A percentile compares a stretch with the other conserved stretches of the same genome.
These are phyloP conservation scores for Uronychia setigera DNA, from an alignment of 73 alveolate species.

Conservation along the genomic window DNA sequence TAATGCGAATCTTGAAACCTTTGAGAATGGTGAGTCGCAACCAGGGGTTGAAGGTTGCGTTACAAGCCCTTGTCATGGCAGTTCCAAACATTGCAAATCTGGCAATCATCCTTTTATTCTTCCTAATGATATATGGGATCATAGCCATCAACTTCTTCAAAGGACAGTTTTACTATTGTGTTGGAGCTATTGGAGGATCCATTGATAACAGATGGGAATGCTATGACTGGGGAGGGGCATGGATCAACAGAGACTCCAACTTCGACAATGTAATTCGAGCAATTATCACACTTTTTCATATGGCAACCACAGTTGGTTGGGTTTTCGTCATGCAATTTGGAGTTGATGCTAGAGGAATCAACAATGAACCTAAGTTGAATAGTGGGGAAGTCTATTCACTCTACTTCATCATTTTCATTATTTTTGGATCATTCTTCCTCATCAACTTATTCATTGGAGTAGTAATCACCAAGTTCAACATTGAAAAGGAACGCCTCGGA, in stretches of 20 bases:
- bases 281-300: constrained; percentile 52
- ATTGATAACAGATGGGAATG: constrained; percentile 73
- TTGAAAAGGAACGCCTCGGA: neutral
- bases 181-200: too few species aligned
- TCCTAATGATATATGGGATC: constrained; percentile 61
- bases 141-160: constrained; percentile 71
- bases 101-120: constrained; percentile 56
- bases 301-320: constrained; percentile 74
- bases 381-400: too few species aligned
- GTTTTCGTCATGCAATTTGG: constrained; percentile 57
- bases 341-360: constrained; percentile 18
- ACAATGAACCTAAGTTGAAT: too few species aligned
- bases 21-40: constrained; percentile 69
- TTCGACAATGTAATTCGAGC: too few species aligned
- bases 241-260: constrained; percentile 33
- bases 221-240: constrained; percentile 34
- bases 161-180: constrained; percentile 47
- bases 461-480: constrained; percentile 1
- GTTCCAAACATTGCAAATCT: constrained; percentile 66
- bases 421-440: too few species aligned
- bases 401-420: too few species aligned
- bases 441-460: constrained; percentile 31
- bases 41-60: constrained; percentile 66
- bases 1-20: constrained; percentile 68
- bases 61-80: constrained; percentile 31